Evolutionary conservation across 805 yeast genomes (phyloP), one percentile per base, ranked within the genome.

Genomic region (Ogataea glucozyma): DNA sequence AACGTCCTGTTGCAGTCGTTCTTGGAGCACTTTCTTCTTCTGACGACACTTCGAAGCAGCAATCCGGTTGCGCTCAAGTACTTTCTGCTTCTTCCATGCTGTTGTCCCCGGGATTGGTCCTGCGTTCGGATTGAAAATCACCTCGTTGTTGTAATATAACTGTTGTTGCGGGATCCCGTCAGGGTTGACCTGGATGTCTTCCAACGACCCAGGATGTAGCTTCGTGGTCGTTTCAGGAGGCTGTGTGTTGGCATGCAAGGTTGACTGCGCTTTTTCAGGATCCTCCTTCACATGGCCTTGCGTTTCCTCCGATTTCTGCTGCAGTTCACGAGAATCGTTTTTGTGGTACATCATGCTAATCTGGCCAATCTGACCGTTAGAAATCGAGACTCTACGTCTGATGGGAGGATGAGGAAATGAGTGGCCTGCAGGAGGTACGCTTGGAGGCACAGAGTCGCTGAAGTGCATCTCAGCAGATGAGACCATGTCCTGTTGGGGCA

Each of bases 1-100:
- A 26, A 81, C 75, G 53, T 80, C 84, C 46, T 73, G 77, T 56
- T 81, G 83, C 47, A 85, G 62, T 58, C 81, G 81, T 44, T 76
- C 71, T 54, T 84, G 91, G 1, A 87, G 81, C 41, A 80, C 77
- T 53, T 93, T 93, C 72, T 93, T 93, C 44, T 97, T 78, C 65
- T 87, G 95, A 46, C 99, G 78, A 70, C 98, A 93, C 61, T 89
- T 90, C 18, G 93, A 81, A 0, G 99, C 99, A 0, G 99, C 99
- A 8, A 93, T 79, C 44, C 99, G 75, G 64, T 93, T 93, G 49
- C 98, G 74, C 61, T 93, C 99, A 51, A 93, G 56, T 79, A 91
- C 58, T 72, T 83, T 60, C 74, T 80, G 49, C 90, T 66, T 83
- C 76, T 65, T 87, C 96, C 70, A 86, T 63, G 66, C 86, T 43